Percentiles rank a stretch among this genome's conserved stretches.
Evolutionary conservation across 2,329 filamentous ascomycete genomes (phyloP).

Genomic region (Aureobasidium melanogenum): DNA sequence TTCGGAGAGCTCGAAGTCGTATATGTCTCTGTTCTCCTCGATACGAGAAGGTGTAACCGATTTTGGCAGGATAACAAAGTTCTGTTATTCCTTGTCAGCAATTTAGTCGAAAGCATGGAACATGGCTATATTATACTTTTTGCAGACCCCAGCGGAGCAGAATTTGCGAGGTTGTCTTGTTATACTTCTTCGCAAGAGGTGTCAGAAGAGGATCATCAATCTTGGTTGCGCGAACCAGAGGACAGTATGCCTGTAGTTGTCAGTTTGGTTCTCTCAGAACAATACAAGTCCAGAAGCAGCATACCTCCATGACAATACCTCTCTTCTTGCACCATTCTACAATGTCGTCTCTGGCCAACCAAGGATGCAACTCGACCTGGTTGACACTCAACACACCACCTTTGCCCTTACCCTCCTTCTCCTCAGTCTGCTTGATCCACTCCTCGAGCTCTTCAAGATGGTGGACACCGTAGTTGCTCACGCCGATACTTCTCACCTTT

Average conservation of each 20-base stretch:
- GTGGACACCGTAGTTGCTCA: conserved; percentile 47
- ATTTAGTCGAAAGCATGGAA: not conserved
- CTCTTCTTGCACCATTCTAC: conserved; percentile 62
- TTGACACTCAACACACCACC: conserved; percentile 70
- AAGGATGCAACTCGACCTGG: conserved; percentile 86
- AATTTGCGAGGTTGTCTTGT: conserved; percentile 50
- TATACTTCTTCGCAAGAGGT: conserved; percentile 46
- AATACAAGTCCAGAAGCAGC: not conserved
- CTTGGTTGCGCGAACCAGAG: conserved; percentile 35
- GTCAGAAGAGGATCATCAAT: conserved; percentile 46
- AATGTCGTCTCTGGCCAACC: conserved; percentile 73
- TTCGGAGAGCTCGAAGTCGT: conserved; percentile 50
- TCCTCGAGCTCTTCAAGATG: conserved; percentile 46
- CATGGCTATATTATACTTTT: conserved; percentile 31
- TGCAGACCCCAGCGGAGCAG: conserved; percentile 54
- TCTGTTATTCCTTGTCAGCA: conserved; percentile 28
- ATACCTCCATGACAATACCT: conserved; percentile 34
- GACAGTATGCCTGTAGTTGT: conserved; percentile 33
- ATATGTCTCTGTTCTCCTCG: conserved; percentile 51
- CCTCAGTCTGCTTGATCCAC: conserved; percentile 53
- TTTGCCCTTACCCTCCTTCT: conserved; percentile 52
- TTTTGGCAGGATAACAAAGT: conserved; percentile 55
- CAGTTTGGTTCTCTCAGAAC: not conserved
- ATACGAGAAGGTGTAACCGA: conserved; percentile 52
- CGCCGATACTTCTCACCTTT: conserved; percentile 45